Percentiles rank a stretch among this genome's conserved stretches.
Evolutionary conservation across 306 rosid species (phyloP).

Genomic region (Sphenostylis stenocarpa): DNA sequence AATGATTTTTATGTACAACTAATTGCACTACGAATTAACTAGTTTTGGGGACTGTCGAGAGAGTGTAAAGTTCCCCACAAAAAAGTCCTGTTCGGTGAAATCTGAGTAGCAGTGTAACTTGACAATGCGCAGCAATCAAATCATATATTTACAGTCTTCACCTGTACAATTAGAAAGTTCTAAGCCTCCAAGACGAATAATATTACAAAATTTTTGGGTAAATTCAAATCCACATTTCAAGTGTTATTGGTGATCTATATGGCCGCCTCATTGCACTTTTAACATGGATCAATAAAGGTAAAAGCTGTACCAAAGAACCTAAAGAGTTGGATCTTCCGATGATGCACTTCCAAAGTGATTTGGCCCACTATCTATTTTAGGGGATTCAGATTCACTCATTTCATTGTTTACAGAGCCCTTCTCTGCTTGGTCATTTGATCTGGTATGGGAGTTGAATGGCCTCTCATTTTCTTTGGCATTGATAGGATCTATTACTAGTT

Average conservation of each 20-base stretch:
- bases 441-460: conserved; percentile 55
- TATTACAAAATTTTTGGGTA: conserved; percentile 24
- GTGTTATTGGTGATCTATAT: conserved; percentile 26
- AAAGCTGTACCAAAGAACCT: conserved; percentile 28
- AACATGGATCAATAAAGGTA: conserved; percentile 11
- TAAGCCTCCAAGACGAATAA: conserved; percentile 10
- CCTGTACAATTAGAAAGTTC: conserved; percentile 37
- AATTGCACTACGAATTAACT: not conserved
- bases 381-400: conserved; percentile 42
- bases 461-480: conserved; percentile 65
- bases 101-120: conserved; percentile 17
- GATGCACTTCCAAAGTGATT: conserved; percentile 47
- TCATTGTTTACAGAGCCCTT: conserved; percentile 48
- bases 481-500: conserved; percentile 55
- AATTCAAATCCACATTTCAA: conserved; percentile 22
- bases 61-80: not conserved
- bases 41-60: not conserved
- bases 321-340: conserved; percentile 48
- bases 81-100: not conserved
- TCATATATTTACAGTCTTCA: conserved; percentile 56
- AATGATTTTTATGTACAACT: not conserved
- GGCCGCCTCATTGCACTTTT: conserved; percentile 8
- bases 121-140: conserved; percentile 27
- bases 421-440: conserved; percentile 52
- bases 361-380: conserved; percentile 39